Evolutionary conservation across 495 filamentous ascomycete genomes (phyloP), one percentile per base, ranked within the genome.

Genomic region (Penicillium manginii): DNA sequence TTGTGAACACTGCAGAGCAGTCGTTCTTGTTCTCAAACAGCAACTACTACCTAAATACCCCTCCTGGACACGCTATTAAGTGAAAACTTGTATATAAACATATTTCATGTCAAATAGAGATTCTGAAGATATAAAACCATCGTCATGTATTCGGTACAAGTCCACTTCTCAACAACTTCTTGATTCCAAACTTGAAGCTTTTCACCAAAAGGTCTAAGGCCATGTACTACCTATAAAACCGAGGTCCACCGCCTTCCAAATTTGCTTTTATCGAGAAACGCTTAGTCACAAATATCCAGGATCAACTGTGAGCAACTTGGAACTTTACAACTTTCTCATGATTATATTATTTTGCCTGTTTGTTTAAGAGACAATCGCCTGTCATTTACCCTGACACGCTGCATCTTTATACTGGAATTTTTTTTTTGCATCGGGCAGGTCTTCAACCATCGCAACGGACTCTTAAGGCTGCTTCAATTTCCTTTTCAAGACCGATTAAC

Each of bases 311-410:
- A 22, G 22, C 19, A 26, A 26, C 4, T 47, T 26, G 14, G 45
- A 47, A 22, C 21, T 22, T 19, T 22, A 26, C 45, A 26, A 47
- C 9, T 17, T 8, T 14, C 8, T 10, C 21, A 23, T 47, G 22
- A 26, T 22, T 15, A 15, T 23, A 23, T 47, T 22, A 47, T 47
- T 47, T 29, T 47, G 21, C 22, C 21, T 23, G 21, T 4, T 11
- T 23, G 3, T 15, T 10, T 37, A 18, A 37, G 49, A 17, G 35
- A 10, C 7, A 14, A 60, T 61, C 57, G 48, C 14, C 19, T 22
- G 8, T 9, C 5, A 14, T 47, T 12, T 22, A 26, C 2, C 21
- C 11, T 37, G 11, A 37, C 35, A 37, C 9, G 35, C 22, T 29
- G 26, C 19, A 26, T 47, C 22, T 21, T 11, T 11, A 2, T 47